These are phyloP conservation scores for Odontarrhena argentea DNA, from an alignment of 345 rosid species.

Conservation along the genomic window DNA sequence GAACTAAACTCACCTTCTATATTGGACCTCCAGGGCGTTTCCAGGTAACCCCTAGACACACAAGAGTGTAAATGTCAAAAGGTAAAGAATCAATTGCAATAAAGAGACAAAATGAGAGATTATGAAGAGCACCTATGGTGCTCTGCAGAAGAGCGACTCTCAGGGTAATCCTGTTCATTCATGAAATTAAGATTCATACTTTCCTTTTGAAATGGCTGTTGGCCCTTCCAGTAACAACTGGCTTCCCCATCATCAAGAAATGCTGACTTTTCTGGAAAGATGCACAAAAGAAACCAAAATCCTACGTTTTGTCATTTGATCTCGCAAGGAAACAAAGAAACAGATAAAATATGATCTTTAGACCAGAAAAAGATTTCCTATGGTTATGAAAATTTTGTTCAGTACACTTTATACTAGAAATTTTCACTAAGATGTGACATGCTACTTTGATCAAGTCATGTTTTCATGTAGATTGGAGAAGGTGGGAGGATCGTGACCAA, in stretches of 20 bases:
- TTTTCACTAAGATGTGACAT: slow-evolving; percentile 23
- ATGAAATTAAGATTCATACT: slow-evolving; percentile 38
- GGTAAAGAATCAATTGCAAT: slow-evolving; percentile 11
- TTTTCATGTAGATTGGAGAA: slow-evolving; percentile 3
- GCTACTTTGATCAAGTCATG: slow-evolving; percentile 20
- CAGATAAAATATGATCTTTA: slow-evolving; percentile 15
- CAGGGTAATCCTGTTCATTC: slow-evolving; percentile 42
- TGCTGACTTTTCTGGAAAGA: slow-evolving; percentile 40
- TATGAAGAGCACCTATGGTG: slow-evolving; percentile 47
- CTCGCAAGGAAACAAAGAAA: slow-evolving; percentile 22
- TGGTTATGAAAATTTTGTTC: slow-evolving; percentile 11
- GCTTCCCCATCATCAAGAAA: slow-evolving; percentile 45
- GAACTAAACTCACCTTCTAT: slow-evolving; percentile 49
- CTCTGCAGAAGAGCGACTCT: slow-evolving; percentile 47
- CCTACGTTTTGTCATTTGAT: slow-evolving; percentile 18
- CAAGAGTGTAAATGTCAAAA: slow-evolving; percentile 33
- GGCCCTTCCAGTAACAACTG: slow-evolving; percentile 44
- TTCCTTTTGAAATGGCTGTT: slow-evolving; percentile 44
- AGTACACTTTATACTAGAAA: slow-evolving; percentile 8
- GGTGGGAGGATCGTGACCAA: slow-evolving; percentile 19
- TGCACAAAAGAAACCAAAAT: slow-evolving; percentile 24
- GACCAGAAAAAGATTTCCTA: slow-evolving; percentile 17
- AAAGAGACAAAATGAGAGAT: slow-evolving; percentile 25
- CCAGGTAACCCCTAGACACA: slow-evolving; percentile 49
- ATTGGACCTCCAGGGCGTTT: slow-evolving; percentile 46